These are phyloP conservation scores for Erysimum cheiranthoides DNA, from an alignment of 345 rosid species.

Conservation along the genomic window DNA sequence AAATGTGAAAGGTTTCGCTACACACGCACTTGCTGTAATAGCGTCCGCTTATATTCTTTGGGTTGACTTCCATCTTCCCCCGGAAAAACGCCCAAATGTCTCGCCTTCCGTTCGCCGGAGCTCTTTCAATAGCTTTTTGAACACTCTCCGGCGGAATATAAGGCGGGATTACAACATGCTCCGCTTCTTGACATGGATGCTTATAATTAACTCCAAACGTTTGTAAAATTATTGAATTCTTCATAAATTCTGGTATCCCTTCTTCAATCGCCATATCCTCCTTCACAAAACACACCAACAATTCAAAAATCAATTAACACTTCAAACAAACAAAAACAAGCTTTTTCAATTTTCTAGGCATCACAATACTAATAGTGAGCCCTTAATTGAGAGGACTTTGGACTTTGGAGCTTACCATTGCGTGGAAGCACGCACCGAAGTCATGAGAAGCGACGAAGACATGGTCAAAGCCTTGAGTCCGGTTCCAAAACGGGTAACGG, in stretches of 20 bases:
- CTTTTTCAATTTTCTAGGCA: too few species aligned
- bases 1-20: neutral
- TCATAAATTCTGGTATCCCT: constrained; percentile 91
- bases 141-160: constrained; percentile 74
- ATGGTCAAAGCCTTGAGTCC: constrained; percentile 82
- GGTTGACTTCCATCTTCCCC: constrained; percentile 98
- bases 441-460: constrained; percentile 95
- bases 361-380: too few species aligned
- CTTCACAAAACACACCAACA: constrained; percentile 43
- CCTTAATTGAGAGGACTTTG: too few species aligned
- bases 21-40: constrained; percentile 85
- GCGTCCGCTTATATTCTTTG: constrained; percentile 88
- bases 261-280: constrained; percentile 79
- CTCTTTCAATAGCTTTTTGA: constrained; percentile 49
- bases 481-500: constrained; percentile 76
- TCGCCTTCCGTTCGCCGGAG: constrained; percentile 58
- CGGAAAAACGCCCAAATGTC: constrained; percentile 90
- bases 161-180: constrained; percentile 92
- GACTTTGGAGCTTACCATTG: constrained; percentile 69
- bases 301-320: neutral
- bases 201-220: constrained; percentile 85
- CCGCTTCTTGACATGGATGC: constrained; percentile 89
- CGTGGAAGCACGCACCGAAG: constrained; percentile 90
- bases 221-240: constrained; percentile 77
- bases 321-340: neutral